A percentile compares a stretch with the other conserved stretches of the same genome.
Evolutionary conservation across 2,329 filamentous ascomycete species (phyloP).

Genomic region (Fusarium cicatricum): DNA sequence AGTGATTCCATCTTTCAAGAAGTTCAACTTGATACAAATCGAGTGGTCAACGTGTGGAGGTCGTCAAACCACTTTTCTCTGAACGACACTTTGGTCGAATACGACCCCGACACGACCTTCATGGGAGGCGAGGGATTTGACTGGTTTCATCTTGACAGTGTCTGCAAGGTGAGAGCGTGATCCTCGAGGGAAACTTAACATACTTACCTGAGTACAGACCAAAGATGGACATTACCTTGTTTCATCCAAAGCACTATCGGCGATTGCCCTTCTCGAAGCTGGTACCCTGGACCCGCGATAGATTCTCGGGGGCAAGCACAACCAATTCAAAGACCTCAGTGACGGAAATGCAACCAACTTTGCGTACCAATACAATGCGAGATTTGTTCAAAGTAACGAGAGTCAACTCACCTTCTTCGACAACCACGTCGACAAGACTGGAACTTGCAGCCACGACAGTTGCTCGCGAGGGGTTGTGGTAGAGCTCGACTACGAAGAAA

Average conservation of each 20-base stretch:
- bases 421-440: slow-evolving; percentile 48
- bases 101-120: slow-evolving; percentile 28
- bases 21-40: slow-evolving; percentile 34
- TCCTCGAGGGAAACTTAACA: not conserved
- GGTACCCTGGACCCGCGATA: slow-evolving; percentile 43
- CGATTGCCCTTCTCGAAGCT: slow-evolving; percentile 42
- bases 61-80: slow-evolving; percentile 35
- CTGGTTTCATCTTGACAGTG: slow-evolving; percentile 42
- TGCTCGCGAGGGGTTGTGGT: slow-evolving; percentile 44
- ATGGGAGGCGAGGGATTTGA: slow-evolving; percentile 38
- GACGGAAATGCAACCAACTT: slow-evolving; percentile 47
- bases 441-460: slow-evolving; percentile 16
- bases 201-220: slow-evolving; percentile 25
- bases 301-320: slow-evolving; percentile 47
- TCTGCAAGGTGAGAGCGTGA: slow-evolving; percentile 33
- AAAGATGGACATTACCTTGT: slow-evolving; percentile 46
- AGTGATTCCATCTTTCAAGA: slow-evolving; percentile 38
- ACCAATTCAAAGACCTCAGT: slow-evolving; percentile 46
- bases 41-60: slow-evolving; percentile 37
- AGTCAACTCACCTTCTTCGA: slow-evolving; percentile 61
- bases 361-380: slow-evolving; percentile 59
- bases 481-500: slow-evolving; percentile 54
- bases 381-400: slow-evolving; percentile 56
- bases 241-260: slow-evolving; percentile 43
- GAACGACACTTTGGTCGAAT: slow-evolving; percentile 32